phyloP scores from a whole-genome alignment of 371 early-diverging fungal genomes.

The Mortierella sp. region DNA sequence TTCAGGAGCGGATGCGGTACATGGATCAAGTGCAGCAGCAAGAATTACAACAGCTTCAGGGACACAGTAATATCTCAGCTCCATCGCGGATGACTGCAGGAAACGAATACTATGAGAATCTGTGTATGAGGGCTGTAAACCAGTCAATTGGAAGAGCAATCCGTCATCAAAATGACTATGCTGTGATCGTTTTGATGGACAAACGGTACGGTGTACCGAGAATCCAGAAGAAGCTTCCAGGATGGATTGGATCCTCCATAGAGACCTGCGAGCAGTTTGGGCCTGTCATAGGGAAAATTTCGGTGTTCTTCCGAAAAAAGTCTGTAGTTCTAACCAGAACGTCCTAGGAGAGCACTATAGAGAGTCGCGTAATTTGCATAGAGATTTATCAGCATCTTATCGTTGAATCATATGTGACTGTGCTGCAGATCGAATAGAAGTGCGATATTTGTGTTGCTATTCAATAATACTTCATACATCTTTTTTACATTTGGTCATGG shows the following conservation, averaged over 20 bases:
- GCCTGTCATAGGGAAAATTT: constrained; percentile 59
- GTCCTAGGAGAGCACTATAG: not conserved
- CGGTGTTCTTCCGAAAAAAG: constrained; percentile 63
- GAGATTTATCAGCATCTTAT: not conserved
- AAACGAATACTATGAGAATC: constrained; percentile 87
- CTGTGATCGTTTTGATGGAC: constrained; percentile 80
- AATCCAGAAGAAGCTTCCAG: constrained; percentile 69
- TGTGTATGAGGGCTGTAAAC: constrained; percentile 97
- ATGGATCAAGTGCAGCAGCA: constrained; percentile 54
- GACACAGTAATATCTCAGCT: not conserved
- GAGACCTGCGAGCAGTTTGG: constrained; percentile 69
- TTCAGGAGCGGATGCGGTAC: constrained; percentile 84
- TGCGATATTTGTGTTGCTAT: not conserved
- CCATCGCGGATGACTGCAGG: constrained; percentile 60
- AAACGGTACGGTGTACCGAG: constrained; percentile 67
- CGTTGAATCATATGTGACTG: not conserved
- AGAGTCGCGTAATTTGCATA: not conserved
- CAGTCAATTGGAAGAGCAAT: constrained; percentile 97
- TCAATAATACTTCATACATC: not conserved
- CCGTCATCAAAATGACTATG: constrained; percentile 90
- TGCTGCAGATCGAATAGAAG: not conserved
- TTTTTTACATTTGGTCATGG: constrained; percentile 10
- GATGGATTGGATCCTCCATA: constrained; percentile 73
- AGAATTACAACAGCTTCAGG: constrained; percentile 12
- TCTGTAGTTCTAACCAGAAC: not conserved